A percentile compares a stretch with the other conserved stretches of the same genome.
These are phyloP conservation scores for Euphrasia confusa DNA, from an alignment of 257 asterid species.

Conservation along the genomic window DNA sequence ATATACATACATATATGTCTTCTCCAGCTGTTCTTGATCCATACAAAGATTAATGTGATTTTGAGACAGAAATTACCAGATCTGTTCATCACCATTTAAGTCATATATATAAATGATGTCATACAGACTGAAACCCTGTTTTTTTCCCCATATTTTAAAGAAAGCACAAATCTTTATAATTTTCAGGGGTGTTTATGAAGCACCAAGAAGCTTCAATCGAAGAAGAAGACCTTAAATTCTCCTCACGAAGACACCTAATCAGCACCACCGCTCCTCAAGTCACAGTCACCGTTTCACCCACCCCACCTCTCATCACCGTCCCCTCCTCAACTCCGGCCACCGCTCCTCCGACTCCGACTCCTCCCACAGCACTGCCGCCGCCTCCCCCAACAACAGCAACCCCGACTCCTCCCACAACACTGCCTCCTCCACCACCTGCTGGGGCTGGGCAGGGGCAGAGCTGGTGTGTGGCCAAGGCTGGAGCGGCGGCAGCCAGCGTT, in stretches of 20 bases:
- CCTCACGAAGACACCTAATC: too few species aligned
- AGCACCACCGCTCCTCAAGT: too few species aligned
- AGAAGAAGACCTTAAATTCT: too few species aligned
- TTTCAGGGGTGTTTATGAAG: conserved; percentile 21
- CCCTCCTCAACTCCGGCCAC: conserved; percentile 43
- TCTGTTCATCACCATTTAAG: too few species aligned
- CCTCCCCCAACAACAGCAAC: conserved; percentile 35
- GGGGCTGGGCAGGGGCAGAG: conserved; percentile 63
- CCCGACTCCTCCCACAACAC: conserved; percentile 31
- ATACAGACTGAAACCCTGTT: too few species aligned
- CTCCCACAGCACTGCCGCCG: conserved; percentile 23
- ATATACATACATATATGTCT: too few species aligned
- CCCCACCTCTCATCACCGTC: conserved; percentile 35
- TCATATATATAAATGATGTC: too few species aligned
- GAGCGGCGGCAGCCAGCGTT: conserved; percentile 40
- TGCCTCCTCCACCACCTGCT: conserved; percentile 24
- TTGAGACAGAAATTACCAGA: too few species aligned
- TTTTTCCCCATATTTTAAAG: too few species aligned
- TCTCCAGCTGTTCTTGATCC: too few species aligned
- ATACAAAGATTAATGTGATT: too few species aligned
- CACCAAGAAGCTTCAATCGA: too few species aligned
- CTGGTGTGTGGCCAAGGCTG: conserved; percentile 81
- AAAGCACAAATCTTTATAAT: neutral
- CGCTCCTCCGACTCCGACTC: conserved; percentile 34
- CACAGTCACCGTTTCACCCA: conserved; percentile 9